Evolutionary conservation across 139 green algal genomes (phyloP).

Genomic region (Coccomyxa sp.): DNA sequence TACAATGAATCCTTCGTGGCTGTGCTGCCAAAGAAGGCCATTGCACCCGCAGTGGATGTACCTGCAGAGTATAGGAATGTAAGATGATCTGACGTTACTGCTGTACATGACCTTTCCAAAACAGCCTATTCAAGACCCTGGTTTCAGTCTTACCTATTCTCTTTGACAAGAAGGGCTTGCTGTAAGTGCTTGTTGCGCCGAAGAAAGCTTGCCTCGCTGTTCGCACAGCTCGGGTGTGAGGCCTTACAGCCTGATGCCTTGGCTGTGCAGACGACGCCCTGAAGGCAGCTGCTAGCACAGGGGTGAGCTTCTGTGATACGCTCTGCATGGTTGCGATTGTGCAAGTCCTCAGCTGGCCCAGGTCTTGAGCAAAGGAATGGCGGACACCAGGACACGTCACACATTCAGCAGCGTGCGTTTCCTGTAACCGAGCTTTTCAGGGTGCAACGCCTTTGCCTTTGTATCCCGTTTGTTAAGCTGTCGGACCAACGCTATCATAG

Average conservation of each 20-base stretch:
- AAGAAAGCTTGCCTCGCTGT: background rate
- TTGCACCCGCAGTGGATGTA: background rate
- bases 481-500: no score
- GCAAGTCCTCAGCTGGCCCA: no score
- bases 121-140: background rate
- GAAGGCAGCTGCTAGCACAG: background rate
- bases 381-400: no score
- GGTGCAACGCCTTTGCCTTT: no score
- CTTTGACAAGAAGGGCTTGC: background rate
- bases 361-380: no score
- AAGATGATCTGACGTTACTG: background rate
- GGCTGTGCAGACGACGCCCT: background rate
- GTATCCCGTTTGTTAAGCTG: no score
- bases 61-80: background rate
- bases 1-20: conserved; percentile 26
- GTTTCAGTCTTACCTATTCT: background rate
- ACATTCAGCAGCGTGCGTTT: no score
- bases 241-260: background rate
- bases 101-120: background rate
- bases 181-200: background rate
- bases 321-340: background rate
- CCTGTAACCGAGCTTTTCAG: no score
- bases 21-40: background rate
- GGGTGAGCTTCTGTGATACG: background rate
- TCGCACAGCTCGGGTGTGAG: background rate